Conservation (phyloP, 2,329 filamentous ascomycete genomes). For the Paracorniculantispora psalliotae region DNA sequence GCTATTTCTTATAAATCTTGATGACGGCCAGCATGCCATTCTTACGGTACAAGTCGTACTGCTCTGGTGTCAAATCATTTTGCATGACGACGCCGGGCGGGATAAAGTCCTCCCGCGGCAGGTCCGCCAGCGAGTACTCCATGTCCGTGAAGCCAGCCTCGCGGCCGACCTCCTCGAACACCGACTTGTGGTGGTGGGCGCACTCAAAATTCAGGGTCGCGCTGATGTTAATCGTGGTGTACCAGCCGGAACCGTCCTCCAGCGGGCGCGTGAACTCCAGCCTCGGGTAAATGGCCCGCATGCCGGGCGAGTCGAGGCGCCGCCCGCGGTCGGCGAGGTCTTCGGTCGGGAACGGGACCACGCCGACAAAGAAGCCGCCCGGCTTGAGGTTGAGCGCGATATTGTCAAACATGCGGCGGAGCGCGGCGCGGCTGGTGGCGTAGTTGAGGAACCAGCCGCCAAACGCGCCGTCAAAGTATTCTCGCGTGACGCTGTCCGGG, state of each 20-base stretch:
- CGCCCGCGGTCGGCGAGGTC: neutral
- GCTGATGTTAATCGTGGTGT: neutral
- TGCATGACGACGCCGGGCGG: neutral
- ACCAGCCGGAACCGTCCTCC: conserved; percentile 8
- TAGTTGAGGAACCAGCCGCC: conserved; percentile 10
- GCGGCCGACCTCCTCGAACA: neutral
- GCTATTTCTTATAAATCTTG: conserved; percentile 3
- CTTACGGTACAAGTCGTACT: neutral
- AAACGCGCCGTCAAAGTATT: conserved; percentile 9
- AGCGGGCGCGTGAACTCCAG: neutral
- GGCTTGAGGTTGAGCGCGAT: conserved; percentile 7
- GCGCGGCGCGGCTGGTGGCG: neutral
- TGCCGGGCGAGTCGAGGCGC: neutral
- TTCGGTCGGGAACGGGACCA: neutral
- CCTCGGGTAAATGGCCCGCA: neutral
- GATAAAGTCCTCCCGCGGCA: neutral
- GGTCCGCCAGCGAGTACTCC: neutral
- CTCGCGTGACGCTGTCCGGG: neutral
- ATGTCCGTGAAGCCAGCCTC: neutral
- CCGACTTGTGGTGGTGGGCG: neutral
- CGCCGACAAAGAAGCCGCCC: conserved; percentile 11
- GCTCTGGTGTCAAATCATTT: neutral
- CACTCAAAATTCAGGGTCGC: neutral
- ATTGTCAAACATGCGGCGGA: conserved; percentile 7
- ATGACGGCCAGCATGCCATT: neutral